Evolutionary conservation across 768 basidiomycete species (phyloP), one percentile per base, ranked within the genome.

Genomic region (Lactifluus rugatus): DNA sequence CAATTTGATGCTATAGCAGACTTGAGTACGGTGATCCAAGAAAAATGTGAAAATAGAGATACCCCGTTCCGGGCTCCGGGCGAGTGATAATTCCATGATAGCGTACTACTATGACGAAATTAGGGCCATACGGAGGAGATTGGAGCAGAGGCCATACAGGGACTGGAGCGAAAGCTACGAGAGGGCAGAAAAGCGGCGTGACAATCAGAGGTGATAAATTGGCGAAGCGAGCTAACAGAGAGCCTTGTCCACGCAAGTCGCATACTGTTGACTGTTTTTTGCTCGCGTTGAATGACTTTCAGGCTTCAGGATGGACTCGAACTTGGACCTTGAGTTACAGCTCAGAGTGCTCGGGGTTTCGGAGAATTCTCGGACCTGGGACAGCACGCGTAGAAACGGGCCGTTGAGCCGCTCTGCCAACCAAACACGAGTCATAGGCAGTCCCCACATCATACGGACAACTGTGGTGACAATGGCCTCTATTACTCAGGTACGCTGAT

Each of bases 21-120:
- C 23, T 36, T 19, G 60, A 44, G 60, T 34, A 39, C 10, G 28
- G n/a, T 16, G 17, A 36, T 23, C 31, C 23, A 6, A 19, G 10
- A 11, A 13, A 23, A 2, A 0, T 9, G 11, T 7, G 17, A 23
- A 41, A 9, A 48, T 36, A 14, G 63, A 5, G 77, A 42, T 61
- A 87, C 87, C 87, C 87, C 50, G 83, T 84, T 44, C 86, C 87
- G 5, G 83, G 79, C 49, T 73, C 71, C 62, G 86, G 87, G 41
- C 83, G 79, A n/a, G 73, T 74, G 37, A 85, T 69, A 50, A 68
- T 65, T n/a, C 78, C 82, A 66, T 88, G 85, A 17, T 61, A 36
- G 23, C 54, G 48, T 23, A 54, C 71, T 72, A 52, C 16, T 39
- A 13, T 25, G 41, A 32, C 8, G 11, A 25, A 44, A 49, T 53